Evolutionary conservation across 1,139 yeast genomes (phyloP), one percentile per base, ranked within the genome.

Genomic region (Blastobotrys proliferans): DNA sequence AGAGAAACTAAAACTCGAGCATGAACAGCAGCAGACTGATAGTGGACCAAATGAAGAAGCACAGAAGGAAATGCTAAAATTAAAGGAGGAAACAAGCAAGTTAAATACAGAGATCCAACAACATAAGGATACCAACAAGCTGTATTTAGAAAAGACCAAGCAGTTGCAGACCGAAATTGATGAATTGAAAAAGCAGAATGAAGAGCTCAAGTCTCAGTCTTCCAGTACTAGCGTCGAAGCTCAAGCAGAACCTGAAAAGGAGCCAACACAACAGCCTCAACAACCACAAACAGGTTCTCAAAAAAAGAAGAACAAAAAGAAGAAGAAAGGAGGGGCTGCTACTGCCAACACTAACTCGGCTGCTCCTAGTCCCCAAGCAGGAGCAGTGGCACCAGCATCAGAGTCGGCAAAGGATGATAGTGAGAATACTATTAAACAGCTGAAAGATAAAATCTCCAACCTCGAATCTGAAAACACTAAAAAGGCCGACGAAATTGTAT

Each of bases 401-500:
- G 17, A 17, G 8, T 22, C n/a, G 24, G 18, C 6, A 13, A 35
- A 19, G 27, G 14, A 19, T 16, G 6, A 24, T 13, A 30, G 9
- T 16, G 33, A 13, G 3, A 30, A 16, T 10, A 10, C 5, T 6
- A 38, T 20, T 17, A 4, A 25, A 21, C 14, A 33, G 21, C 19
- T 16, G 3, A 11, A 14, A 3, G 14, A 19, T 4, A 33, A 16
- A 20, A n/a, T 34, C 19, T 14, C 28, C 11, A 26, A 34, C 25
- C 33, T 33, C 6, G 32, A 36, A 26, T 6, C 41, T 9, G 38
- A 42, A 10, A 18, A 27, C 18, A 21, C 25, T 3, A 14, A 11
- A 5, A 31, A 41, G 72, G 72, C 47, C 6, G 82, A 78, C 39
- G 84, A 81, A 50, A 66, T 79, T 18, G 81, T 76, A 30, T 68